Percentiles rank a stretch among this genome's conserved stretches.
Conservation (phyloP, 106 monocot species). For the Allium fistulosum region DNA sequence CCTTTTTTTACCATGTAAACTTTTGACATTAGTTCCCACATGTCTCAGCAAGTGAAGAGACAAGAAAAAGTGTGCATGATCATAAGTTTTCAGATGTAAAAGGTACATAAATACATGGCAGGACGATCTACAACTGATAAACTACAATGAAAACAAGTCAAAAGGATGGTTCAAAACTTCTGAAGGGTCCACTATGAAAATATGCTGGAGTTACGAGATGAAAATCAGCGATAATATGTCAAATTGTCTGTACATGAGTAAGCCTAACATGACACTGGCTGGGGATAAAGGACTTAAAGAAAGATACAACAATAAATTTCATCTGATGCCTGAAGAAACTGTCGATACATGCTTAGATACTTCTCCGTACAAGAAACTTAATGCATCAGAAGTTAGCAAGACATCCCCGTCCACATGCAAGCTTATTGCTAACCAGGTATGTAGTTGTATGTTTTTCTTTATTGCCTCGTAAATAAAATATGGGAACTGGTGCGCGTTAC, state of each 20-base stretch:
- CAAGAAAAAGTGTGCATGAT: slow-evolving; percentile 7
- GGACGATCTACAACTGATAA: slow-evolving; percentile 28
- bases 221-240: slow-evolving; percentile 17
- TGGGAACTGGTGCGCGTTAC: not conserved
- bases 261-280: slow-evolving; percentile 25
- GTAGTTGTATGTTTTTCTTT: not conserved
- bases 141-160: slow-evolving; percentile 42
- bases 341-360: slow-evolving; percentile 43
- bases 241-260: slow-evolving; percentile 40
- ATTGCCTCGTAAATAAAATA: too few species aligned
- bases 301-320: slow-evolving; percentile 35
- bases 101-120: slow-evolving; percentile 3
- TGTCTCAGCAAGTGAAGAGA: slow-evolving; percentile 17
- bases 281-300: slow-evolving; percentile 11
- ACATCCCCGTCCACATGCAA: slow-evolving; percentile 39
- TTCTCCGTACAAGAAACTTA: slow-evolving; percentile 27
- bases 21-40: slow-evolving; percentile 29
- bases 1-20: not conserved
- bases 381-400: slow-evolving; percentile 26
- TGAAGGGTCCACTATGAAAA: slow-evolving; percentile 19
- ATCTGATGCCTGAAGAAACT: slow-evolving; percentile 14
- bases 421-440: slow-evolving; percentile 61
- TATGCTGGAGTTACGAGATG: slow-evolving; percentile 45
- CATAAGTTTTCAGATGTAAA: slow-evolving; percentile 9
- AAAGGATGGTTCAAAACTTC: slow-evolving; percentile 40